A percentile compares a stretch with the other conserved stretches of the same genome.
These are phyloP conservation scores for Annulohypoxylon nitens DNA, from an alignment of 495 filamentous ascomycete species.

Conservation along the genomic window DNA sequence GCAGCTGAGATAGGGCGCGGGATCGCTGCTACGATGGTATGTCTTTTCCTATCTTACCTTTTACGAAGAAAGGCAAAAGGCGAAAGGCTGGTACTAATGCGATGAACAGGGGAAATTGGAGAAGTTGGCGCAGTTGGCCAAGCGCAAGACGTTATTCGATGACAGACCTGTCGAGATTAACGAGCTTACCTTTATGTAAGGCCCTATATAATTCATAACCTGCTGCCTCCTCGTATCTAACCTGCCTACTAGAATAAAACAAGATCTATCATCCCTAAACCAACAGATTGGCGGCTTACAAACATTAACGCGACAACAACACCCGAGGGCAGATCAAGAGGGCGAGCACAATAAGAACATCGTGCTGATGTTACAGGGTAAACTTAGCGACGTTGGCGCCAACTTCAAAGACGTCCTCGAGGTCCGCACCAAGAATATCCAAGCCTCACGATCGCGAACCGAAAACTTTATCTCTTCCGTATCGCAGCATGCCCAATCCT, in stretches of 20 bases:
- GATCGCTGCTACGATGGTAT: slow-evolving; percentile 84
- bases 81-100: neutral
- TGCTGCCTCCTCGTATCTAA: slow-evolving; percentile 10
- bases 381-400: slow-evolving; percentile 90
- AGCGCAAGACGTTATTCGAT: slow-evolving; percentile 96
- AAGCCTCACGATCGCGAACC: slow-evolving; percentile 89
- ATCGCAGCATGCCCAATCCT: slow-evolving; percentile 72
- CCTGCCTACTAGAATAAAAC: slow-evolving; percentile 81
- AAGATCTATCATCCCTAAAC: slow-evolving; percentile 92
- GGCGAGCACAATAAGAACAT: slow-evolving; percentile 99
- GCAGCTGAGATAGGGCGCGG: slow-evolving; percentile 92
- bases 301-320: slow-evolving; percentile 72
- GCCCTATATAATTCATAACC: neutral
- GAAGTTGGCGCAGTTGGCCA: slow-evolving; percentile 91
- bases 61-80: neutral
- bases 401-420: slow-evolving; percentile 99
- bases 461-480: slow-evolving; percentile 97
- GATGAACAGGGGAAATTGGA: slow-evolving; percentile 77
- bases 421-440: slow-evolving; percentile 97
- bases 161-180: slow-evolving; percentile 97
- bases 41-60: neutral
- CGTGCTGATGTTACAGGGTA: slow-evolving; percentile 90
- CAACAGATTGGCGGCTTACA: slow-evolving; percentile 86
- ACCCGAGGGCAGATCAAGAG: slow-evolving; percentile 85
- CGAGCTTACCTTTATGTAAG: slow-evolving; percentile 77